These are phyloP conservation scores for Mucor plumbeus DNA, from an alignment of 371 early-diverging fungal genomes.

Conservation along the genomic window DNA sequence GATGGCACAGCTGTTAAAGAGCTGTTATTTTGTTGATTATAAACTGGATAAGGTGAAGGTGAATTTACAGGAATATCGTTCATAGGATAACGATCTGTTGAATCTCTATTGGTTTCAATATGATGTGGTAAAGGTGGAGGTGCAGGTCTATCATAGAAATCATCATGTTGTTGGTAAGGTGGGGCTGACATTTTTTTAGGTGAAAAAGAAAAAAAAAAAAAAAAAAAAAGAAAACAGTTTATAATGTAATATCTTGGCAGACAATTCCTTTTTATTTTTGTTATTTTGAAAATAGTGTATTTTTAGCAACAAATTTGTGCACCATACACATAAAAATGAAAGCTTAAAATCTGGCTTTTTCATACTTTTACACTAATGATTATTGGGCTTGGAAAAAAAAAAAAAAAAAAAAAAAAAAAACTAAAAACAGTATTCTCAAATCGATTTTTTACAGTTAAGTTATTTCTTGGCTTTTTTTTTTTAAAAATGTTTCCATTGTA, in stretches of 20 bases:
- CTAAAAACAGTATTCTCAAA: too few relatives aligned
- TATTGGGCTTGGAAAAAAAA: slow-evolving; percentile 4
- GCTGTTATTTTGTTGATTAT: slow-evolving; percentile 5
- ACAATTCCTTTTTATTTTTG: not conserved
- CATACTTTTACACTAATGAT: not conserved
- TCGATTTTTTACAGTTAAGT: too few relatives aligned
- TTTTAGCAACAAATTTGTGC: slow-evolving; percentile 8
- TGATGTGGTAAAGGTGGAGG: slow-evolving; percentile 27
- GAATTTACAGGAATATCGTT: slow-evolving; percentile 29
- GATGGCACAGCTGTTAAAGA: not conserved
- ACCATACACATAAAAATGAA: not conserved
- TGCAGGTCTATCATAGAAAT: slow-evolving; percentile 13
- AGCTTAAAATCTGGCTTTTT: not conserved
- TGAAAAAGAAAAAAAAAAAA: slow-evolving; percentile 4
- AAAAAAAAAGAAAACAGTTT: not conserved
- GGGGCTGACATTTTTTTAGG: slow-evolving; percentile 18
- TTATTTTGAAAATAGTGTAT: not conserved
- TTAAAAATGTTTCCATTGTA: not conserved
- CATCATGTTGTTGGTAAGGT: slow-evolving; percentile 14
- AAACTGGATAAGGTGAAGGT: slow-evolving; percentile 22
- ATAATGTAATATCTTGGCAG: slow-evolving; percentile 3
- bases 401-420: too few relatives aligned
- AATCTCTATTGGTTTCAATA: slow-evolving; percentile 15
- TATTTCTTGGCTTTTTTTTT: not conserved
- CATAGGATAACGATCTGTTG: slow-evolving; percentile 22